These are phyloP conservation scores for Butyriboletus loyo DNA, from an alignment of 768 basidiomycete species.

Conservation along the genomic window DNA sequence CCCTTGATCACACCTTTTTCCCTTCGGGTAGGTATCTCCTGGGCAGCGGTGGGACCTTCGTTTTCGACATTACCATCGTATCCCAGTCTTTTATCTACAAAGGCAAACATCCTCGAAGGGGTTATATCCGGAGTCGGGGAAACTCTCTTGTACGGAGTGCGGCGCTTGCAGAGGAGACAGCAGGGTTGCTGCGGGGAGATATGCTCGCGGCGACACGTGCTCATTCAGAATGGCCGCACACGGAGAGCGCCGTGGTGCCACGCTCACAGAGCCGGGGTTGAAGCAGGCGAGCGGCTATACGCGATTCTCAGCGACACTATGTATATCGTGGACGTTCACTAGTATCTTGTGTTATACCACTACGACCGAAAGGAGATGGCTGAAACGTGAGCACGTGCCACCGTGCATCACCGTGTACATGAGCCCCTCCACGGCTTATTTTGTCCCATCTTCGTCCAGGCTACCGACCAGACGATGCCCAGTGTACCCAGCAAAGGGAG, in stretches of 20 bases:
- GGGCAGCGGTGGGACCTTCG: slow-evolving; percentile 88
- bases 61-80: slow-evolving; percentile 93
- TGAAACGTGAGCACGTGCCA: slow-evolving; percentile 18
- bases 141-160: slow-evolving; percentile 25
- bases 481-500: slow-evolving; percentile 17
- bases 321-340: slow-evolving; percentile 1
- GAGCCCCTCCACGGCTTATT: neutral
- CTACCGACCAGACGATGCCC: slow-evolving; percentile 17
- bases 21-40: slow-evolving; percentile 64
- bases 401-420: neutral
- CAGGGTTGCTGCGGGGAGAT: slow-evolving; percentile 47
- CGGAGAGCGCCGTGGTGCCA: slow-evolving; percentile 18
- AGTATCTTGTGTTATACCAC: neutral
- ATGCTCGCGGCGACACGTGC: slow-evolving; percentile 29
- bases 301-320: neutral
- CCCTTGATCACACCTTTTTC: neutral
- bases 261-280: slow-evolving; percentile 40
- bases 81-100: slow-evolving; percentile 80
- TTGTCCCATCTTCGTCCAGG: neutral
- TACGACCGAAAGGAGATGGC: neutral
- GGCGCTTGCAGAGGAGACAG: slow-evolving; percentile 45
- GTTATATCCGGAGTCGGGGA: slow-evolving; percentile 24
- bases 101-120: slow-evolving; percentile 38
- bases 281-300: neutral
- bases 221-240: slow-evolving; percentile 23